These are phyloP conservation scores for Chrysosporium keratinophilum DNA, from an alignment of 2,329 filamentous ascomycete species.

Conservation along the genomic window DNA sequence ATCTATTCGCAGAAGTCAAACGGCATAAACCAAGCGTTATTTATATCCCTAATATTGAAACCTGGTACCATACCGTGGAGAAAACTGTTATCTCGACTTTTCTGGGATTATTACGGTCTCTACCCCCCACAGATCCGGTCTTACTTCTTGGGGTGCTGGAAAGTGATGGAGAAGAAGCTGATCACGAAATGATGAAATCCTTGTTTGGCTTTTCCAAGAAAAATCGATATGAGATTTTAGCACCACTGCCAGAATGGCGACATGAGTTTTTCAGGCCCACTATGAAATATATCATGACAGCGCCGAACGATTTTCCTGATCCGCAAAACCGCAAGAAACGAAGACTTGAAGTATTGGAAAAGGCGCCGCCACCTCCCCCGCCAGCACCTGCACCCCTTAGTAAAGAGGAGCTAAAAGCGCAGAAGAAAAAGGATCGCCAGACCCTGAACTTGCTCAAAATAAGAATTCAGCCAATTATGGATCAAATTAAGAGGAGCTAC, in stretches of 20 bases:
- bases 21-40: slow-evolving; percentile 93
- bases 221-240: slow-evolving; percentile 60
- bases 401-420: slow-evolving; percentile 68
- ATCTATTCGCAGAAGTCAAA: slow-evolving; percentile 83
- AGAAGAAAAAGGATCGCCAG: slow-evolving; percentile 73
- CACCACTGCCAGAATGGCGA: slow-evolving; percentile 55
- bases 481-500: slow-evolving; percentile 85
- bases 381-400: slow-evolving; percentile 52
- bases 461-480: slow-evolving; percentile 86
- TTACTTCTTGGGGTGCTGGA: slow-evolving; percentile 81
- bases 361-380: slow-evolving; percentile 62
- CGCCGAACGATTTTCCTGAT: slow-evolving; percentile 78
- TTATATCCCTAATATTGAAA: slow-evolving; percentile 80
- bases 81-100: slow-evolving; percentile 64
- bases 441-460: slow-evolving; percentile 81
- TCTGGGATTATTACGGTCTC: slow-evolving; percentile 64
- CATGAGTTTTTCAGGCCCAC: slow-evolving; percentile 68
- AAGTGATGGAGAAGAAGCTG: slow-evolving; percentile 45
- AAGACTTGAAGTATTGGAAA: slow-evolving; percentile 62
- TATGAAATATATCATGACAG: slow-evolving; percentile 64
- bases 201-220: slow-evolving; percentile 77
- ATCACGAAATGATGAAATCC: slow-evolving; percentile 55
- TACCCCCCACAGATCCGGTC: slow-evolving; percentile 84
- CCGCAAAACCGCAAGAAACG: slow-evolving; percentile 78
- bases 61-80: slow-evolving; percentile 69